Conservation (phyloP, 345 rosid species). For the Leavenworthia alabamica region DNA sequence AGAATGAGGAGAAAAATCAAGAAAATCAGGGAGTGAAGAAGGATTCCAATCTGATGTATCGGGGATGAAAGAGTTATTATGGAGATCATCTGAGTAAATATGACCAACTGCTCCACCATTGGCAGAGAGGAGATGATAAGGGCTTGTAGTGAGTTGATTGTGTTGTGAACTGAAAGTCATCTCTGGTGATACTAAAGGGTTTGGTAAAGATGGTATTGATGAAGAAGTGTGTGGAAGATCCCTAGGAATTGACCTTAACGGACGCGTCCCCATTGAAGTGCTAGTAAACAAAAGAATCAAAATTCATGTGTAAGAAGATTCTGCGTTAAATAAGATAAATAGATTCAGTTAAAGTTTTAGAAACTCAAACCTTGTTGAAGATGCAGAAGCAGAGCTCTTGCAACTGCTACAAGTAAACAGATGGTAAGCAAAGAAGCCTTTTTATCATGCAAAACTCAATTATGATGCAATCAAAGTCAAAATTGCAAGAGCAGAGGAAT, state of each 20-base stretch:
- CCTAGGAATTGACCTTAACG: slow-evolving; percentile 45
- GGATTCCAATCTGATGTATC: slow-evolving; percentile 45
- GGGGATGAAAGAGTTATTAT: slow-evolving; percentile 45
- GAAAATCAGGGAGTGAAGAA: slow-evolving; percentile 40
- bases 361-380: background rate
- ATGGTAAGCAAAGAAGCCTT: background rate
- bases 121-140: slow-evolving; percentile 33
- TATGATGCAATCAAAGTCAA: background rate
- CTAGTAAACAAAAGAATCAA: slow-evolving; percentile 21
- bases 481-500: background rate
- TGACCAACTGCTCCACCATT: slow-evolving; percentile 61
- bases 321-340: background rate
- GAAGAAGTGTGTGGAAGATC: slow-evolving; percentile 43
- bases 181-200: slow-evolving; percentile 40
- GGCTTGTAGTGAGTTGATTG: slow-evolving; percentile 36
- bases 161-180: slow-evolving; percentile 39
- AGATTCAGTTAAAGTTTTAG: background rate
- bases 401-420: background rate
- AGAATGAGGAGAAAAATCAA: slow-evolving; percentile 44
- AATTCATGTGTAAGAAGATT: background rate
- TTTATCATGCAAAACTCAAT: background rate
- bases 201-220: slow-evolving; percentile 46
- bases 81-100: slow-evolving; percentile 54
- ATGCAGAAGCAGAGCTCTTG: background rate
- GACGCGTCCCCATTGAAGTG: slow-evolving; percentile 54